Conservation (phyloP, 2,329 filamentous ascomycete genomes). For the Aspergillus flavus region DNA sequence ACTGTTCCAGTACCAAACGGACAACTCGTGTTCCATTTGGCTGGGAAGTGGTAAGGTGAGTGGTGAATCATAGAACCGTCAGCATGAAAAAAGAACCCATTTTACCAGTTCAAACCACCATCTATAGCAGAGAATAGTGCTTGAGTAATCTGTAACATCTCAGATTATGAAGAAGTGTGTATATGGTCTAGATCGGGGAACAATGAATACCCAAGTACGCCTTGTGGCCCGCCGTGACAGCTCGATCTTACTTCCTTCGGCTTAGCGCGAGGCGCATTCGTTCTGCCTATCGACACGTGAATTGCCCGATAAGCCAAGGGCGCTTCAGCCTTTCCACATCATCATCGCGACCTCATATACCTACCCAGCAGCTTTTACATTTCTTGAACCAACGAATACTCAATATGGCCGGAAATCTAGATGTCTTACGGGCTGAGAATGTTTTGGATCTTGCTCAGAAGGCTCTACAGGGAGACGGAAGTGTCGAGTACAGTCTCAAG, state of each 20-base stretch:
- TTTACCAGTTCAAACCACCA: too few relatives aligned
- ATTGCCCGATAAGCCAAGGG: neutral
- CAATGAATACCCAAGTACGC: too few relatives aligned
- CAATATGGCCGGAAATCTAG: slow-evolving; percentile 26
- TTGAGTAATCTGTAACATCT: too few relatives aligned
- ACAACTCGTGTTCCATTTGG: neutral
- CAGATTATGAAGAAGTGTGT: too few relatives aligned
- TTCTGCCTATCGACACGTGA: neutral
- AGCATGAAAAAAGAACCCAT: neutral
- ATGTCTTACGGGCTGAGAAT: slow-evolving; percentile 27
- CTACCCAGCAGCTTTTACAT: neutral
- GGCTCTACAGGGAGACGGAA: slow-evolving; percentile 33
- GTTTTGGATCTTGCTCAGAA: slow-evolving; percentile 36
- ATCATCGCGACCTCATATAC: neutral
- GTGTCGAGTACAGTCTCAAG: slow-evolving; percentile 35
- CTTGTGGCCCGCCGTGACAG: neutral
- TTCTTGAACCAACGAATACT: neutral
- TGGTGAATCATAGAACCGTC: neutral
- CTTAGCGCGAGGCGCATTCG: neutral
- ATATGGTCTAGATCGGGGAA: too few relatives aligned
- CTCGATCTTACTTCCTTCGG: neutral
- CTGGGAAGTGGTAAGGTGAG: neutral
- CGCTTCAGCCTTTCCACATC: neutral
- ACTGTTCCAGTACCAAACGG: neutral
- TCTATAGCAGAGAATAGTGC: neutral